These are phyloP conservation scores for Eremothecium sinecaudum DNA, from an alignment of 1,139 yeast species.

Conservation along the genomic window DNA sequence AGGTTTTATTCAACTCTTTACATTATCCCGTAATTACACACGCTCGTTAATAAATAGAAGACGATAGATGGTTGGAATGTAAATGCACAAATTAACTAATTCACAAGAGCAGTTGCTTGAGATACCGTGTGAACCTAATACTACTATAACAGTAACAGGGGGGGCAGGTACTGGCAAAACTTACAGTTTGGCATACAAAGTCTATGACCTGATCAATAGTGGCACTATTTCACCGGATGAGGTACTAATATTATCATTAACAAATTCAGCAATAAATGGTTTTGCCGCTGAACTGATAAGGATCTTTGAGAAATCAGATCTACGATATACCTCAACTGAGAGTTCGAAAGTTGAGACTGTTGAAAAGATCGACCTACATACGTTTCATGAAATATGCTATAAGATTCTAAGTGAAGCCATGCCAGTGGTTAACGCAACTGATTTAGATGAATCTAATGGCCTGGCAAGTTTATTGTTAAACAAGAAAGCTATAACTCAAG, in stretches of 20 bases:
- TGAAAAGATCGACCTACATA: conserved; percentile 37
- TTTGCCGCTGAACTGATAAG: conserved; percentile 35
- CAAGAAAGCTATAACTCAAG: conserved; percentile 11
- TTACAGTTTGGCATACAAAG: conserved; percentile 45
- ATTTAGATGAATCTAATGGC: conserved; percentile 43
- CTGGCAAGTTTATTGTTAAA: conserved; percentile 37
- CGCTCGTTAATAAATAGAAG: neutral
- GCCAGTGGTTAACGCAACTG: conserved; percentile 20
- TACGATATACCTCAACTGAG: conserved; percentile 6
- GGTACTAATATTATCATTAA: conserved; percentile 56
- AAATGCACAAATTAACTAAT: conserved; percentile 22
- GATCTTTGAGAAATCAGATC: conserved; percentile 30
- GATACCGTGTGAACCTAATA: conserved; percentile 32
- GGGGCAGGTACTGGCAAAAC: conserved; percentile 82
- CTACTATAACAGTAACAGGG: conserved; percentile 45
- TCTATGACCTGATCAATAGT: conserved; percentile 39
- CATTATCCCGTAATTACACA: conserved; percentile 1
- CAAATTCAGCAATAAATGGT: conserved; percentile 58
- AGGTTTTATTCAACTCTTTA: neutral
- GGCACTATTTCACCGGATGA: conserved; percentile 41
- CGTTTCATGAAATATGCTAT: conserved; percentile 59
- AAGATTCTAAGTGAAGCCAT: conserved; percentile 39
- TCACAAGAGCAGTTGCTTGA: conserved; percentile 36
- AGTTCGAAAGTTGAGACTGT: conserved; percentile 23
- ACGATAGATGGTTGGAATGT: too few relatives aligned